Evolutionary conservation across 352 stramenopile genomes (phyloP), one percentile per base, ranked within the genome.

Genomic region (Phytophthora pinifolia): DNA sequence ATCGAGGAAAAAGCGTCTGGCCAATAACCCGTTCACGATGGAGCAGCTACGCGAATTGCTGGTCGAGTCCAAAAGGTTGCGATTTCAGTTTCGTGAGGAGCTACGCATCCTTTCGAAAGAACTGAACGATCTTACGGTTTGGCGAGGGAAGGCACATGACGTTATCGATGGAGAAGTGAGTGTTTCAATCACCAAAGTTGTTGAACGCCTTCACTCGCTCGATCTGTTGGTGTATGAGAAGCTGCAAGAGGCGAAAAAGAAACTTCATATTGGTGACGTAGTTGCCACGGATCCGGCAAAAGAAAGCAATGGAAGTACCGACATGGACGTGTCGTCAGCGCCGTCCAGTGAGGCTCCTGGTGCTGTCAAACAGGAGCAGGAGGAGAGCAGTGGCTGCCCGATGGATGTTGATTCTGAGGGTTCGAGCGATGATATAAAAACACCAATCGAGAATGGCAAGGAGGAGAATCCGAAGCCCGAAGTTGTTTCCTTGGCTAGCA

Each of bases 51-150:
- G 72, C 6, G 58, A 60, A 13, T 59, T 96, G 22, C 42, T 88
- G 34, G 54, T 70, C 3, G 79, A 95, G 37, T 86, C 82, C 2
- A 77, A 65, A 13, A 37, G 35, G 8, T 43, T 96, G 7, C 69
- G 58, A 10, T 96, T 94, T 51, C 47, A 73, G 14, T 96, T 96
- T 65, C 74, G 76, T 9, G 79, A 93, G 13, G 86, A 96, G 33
- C 53, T 89, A 27, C 69, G 69, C n/a, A 88, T 89, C 35, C 59
- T 94, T 9, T 65, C 61, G 3, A 90, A 85, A 50, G 86, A 96
- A 50, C 51, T 94, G 12, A 76, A 81, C 29, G 81, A 91, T 49
- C 60, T 93, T 9, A 67, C 14, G 0, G 15, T 41, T 3, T 96
- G 86, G 86, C 79, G 88, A 57, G 56, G 51, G 13, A 89, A 87